Evolutionary conservation across 2,329 filamentous ascomycete species (phyloP).

Genomic region (Onygena corvina): DNA sequence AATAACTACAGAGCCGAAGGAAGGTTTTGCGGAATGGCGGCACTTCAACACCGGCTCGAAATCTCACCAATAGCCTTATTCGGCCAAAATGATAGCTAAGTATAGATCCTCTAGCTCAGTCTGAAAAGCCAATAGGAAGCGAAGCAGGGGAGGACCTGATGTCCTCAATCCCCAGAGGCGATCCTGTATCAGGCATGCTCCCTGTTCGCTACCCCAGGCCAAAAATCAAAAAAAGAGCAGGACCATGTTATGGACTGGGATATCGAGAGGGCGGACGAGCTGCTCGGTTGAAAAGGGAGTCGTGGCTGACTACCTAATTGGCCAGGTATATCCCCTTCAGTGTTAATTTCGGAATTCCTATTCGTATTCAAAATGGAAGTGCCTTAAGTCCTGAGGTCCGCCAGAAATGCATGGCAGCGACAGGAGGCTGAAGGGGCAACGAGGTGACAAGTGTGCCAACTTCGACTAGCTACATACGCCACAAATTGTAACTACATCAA

Average conservation of each 20-base stretch:
- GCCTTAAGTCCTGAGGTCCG: no score
- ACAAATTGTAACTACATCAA: no score
- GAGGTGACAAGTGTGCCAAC: no score
- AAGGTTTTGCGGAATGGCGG: slow-evolving; percentile 3
- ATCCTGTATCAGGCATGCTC: slow-evolving; percentile 4
- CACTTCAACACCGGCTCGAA: slow-evolving; percentile 2
- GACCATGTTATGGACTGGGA: neutral
- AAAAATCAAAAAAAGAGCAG: slow-evolving; percentile 5
- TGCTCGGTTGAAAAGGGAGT: neutral
- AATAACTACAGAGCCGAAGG: slow-evolving; percentile 3
- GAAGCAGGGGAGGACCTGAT: neutral
- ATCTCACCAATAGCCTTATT: slow-evolving; percentile 1
- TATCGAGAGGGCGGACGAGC: neutral
- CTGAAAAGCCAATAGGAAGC: neutral
- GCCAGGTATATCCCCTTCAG: neutral
- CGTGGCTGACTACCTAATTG: neutral
- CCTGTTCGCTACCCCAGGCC: neutral
- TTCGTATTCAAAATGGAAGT: neutral
- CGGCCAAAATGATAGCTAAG: neutral
- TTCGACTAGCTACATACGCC: no score
- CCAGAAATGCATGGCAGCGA: neutral
- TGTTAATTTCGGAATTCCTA: slow-evolving; percentile 1
- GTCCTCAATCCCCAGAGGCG: slow-evolving; percentile 3
- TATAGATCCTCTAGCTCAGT: neutral
- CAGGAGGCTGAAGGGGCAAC: neutral